Conservation (phyloP, 1,139 yeast genomes). For the Kodamaea anthophila region DNA sequence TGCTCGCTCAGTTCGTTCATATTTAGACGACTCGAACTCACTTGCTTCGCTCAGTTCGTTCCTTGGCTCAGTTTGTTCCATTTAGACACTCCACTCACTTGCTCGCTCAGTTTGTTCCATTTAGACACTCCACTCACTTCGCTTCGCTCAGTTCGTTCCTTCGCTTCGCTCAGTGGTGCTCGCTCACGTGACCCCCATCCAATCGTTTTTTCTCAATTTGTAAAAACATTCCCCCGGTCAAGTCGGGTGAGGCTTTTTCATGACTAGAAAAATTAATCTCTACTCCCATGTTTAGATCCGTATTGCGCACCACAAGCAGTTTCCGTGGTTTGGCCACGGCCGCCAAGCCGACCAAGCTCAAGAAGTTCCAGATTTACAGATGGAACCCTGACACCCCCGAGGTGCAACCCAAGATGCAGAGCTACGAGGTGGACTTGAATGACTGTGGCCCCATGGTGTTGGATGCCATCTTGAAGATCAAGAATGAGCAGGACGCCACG, state of each 20-base stretch:
- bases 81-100: too few relatives aligned
- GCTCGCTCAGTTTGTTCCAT: too few relatives aligned
- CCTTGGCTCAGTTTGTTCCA: too few relatives aligned
- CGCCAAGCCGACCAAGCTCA: slow-evolving; percentile 48
- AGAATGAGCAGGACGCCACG: slow-evolving; percentile 93
- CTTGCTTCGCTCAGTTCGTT: too few relatives aligned
- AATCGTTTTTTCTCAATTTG: slow-evolving; percentile 8
- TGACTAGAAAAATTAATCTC: slow-evolving; percentile 4
- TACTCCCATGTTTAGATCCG: slow-evolving; percentile 20
- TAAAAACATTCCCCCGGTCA: slow-evolving; percentile 6
- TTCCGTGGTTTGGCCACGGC: slow-evolving; percentile 39
- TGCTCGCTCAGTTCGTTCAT: too few relatives aligned
- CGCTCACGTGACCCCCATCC: too few relatives aligned
- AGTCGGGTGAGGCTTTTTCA: slow-evolving; percentile 7
- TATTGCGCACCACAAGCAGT: slow-evolving; percentile 13
- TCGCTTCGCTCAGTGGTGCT: too few relatives aligned
- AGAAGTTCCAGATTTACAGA: slow-evolving; percentile 89
- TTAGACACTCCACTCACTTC: too few relatives aligned
- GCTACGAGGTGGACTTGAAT: slow-evolving; percentile 79
- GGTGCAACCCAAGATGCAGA: slow-evolving; percentile 81
- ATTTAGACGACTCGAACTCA: too few relatives aligned
- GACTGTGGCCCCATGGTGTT: slow-evolving; percentile 97
- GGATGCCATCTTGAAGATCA: slow-evolving; percentile 90
- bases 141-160: too few relatives aligned
- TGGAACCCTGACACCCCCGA: slow-evolving; percentile 99